These are phyloP conservation scores for Tephrocybe sp. DNA, from an alignment of 768 basidiomycete species.

Conservation along the genomic window DNA sequence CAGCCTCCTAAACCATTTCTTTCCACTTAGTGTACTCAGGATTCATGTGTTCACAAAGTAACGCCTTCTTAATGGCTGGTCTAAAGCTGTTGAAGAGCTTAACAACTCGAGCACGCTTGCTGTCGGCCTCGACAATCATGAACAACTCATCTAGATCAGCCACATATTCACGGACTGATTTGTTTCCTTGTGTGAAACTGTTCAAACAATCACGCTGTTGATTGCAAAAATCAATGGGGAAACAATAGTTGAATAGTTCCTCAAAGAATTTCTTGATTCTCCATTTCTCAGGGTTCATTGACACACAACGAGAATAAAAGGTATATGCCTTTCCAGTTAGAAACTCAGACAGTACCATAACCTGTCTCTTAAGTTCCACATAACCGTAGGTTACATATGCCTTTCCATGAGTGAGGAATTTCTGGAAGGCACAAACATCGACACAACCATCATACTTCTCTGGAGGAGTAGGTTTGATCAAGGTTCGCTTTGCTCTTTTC, in stretches of 20 bases:
- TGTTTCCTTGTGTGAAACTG: constrained; percentile 19
- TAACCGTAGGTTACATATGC: constrained; percentile 19
- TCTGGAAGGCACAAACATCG: constrained; percentile 8
- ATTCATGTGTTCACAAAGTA: constrained; percentile 25
- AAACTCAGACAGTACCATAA: constrained; percentile 21
- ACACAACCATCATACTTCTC: constrained; percentile 14
- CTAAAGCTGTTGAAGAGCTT: constrained; percentile 32
- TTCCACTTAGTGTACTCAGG: constrained; percentile 24
- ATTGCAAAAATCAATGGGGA: constrained; percentile 27
- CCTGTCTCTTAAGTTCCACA: constrained; percentile 14
- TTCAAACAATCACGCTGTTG: constrained; percentile 24
- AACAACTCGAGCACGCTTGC: constrained; percentile 24
- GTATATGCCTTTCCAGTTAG: constrained; percentile 12
- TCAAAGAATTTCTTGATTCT: constrained; percentile 23
- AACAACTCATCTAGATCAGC: constrained; percentile 28
- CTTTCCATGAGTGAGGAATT: constrained; percentile 15
- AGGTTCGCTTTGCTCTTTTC: neutral
- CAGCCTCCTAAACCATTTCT: constrained; percentile 23
- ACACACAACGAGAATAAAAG: constrained; percentile 6
- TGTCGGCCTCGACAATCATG: constrained; percentile 24
- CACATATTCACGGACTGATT: constrained; percentile 26
- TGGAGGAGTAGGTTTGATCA: constrained; percentile 2
- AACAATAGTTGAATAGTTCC: constrained; percentile 31
- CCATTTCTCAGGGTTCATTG: constrained; percentile 18
- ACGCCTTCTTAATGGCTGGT: constrained; percentile 24